Conservation (phyloP, 345 rosid genomes). For the Ailanthus altissimus region DNA sequence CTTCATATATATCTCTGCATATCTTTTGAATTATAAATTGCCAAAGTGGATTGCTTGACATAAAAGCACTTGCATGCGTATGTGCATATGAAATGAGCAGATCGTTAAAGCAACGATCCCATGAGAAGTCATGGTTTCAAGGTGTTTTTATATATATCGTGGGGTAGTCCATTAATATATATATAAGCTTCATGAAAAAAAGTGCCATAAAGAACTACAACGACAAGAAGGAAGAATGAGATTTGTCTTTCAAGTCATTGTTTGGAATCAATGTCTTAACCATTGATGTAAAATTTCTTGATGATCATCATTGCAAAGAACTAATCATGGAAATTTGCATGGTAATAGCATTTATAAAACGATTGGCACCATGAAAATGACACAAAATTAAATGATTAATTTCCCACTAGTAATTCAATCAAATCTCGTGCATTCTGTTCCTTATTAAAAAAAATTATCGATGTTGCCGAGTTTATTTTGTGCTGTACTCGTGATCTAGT, state of each 20-base stretch:
- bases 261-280: no score
- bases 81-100: not conserved
- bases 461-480: not conserved
- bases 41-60: not conserved
- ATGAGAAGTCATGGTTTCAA: constrained; percentile 23
- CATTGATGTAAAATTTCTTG: no score
- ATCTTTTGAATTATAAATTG: not conserved
- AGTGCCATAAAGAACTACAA: no score
- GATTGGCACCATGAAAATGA: not conserved
- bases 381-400: not conserved
- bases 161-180: no score
- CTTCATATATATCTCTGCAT: not conserved
- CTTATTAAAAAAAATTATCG: not conserved
- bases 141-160: not conserved
- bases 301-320: no score
- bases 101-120: constrained; percentile 5
- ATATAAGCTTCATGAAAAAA: no score
- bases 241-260: no score
- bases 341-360: no score
- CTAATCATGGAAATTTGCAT: not conserved
- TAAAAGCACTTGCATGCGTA: no score
- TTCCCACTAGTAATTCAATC: not conserved
- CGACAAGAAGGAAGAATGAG: no score
- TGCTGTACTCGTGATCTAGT: no score
- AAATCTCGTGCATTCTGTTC: not conserved